A percentile compares a stretch with the other conserved stretches of the same genome.
phyloP scores from a whole-genome alignment of 2,329 filamentous ascomycete genomes.

The Fusarium haematococcum region DNA sequence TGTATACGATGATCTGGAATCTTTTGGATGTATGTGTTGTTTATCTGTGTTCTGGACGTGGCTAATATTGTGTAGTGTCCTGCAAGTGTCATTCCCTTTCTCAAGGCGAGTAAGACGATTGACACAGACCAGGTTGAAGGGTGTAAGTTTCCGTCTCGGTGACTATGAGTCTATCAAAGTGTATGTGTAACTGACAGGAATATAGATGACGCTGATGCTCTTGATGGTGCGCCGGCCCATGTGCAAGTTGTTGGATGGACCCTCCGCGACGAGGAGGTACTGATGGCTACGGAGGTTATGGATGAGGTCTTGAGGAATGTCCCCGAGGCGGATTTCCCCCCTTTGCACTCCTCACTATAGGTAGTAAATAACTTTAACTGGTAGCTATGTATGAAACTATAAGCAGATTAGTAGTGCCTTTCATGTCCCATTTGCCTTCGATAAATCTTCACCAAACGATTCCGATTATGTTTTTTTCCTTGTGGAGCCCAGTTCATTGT shows the following conservation, averaged over 20 bases:
- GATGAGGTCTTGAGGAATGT: background rate
- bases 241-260: background rate
- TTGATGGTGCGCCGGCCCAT: background rate
- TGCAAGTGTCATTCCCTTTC: background rate
- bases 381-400: no score
- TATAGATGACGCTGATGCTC: background rate
- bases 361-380: no score
- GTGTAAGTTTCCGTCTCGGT: background rate
- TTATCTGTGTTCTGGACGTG: no score
- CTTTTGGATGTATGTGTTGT: background rate
- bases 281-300: background rate
- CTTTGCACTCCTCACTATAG: no score
- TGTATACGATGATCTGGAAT: background rate
- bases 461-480: no score
- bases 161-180: no score
- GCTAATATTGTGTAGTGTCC: background rate
- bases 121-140: background rate
- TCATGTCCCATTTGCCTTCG: no score
- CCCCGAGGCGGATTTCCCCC: no score
- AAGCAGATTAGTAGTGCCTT: no score
- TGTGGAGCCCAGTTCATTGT: no score
- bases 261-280: background rate
- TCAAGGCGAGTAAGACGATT: background rate
- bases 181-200: background rate
- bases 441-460: no score